phyloP scores from a whole-genome alignment of 352 stramenopile species.

The Phytopythium kandeliae region DNA sequence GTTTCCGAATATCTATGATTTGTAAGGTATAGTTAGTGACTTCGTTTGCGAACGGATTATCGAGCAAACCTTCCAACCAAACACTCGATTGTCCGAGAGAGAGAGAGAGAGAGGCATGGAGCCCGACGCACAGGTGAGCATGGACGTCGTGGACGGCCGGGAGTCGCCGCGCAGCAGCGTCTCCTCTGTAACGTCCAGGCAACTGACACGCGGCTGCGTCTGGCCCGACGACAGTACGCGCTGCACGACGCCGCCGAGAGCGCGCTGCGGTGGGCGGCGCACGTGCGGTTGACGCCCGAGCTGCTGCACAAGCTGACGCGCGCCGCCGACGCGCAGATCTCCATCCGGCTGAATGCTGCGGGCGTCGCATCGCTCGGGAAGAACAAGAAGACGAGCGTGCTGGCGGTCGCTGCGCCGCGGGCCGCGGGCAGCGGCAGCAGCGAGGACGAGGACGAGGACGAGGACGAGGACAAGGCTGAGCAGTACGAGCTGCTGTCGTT shows the following conservation, averaged over 20 bases:
- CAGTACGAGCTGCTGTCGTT: constrained; percentile 79
- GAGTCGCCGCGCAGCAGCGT: no score
- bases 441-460: constrained; percentile 2
- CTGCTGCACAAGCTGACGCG: constrained; percentile 55
- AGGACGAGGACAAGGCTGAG: constrained; percentile 15
- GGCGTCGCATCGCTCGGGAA: constrained; percentile 10
- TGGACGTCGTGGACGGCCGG: neutral
- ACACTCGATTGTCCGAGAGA: no score
- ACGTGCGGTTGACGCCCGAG: constrained; percentile 71
- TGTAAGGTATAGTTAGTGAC: no score
- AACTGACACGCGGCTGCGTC: neutral
- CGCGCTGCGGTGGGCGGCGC: constrained; percentile 49
- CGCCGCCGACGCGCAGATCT: constrained; percentile 21
- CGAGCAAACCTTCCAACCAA: no score
- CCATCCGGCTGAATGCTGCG: constrained; percentile 16
- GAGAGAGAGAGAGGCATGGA: neutral
- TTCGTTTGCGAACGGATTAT: no score
- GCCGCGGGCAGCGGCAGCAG: constrained; percentile 6
- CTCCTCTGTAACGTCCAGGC: no score
- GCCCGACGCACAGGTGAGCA: neutral
- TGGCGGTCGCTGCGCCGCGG: constrained; percentile 29
- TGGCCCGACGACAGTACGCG: constrained; percentile 40
- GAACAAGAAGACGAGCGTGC: constrained; percentile 41
- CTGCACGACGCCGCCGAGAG: constrained; percentile 45
- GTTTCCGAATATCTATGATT: no score